Percentiles rank a stretch among this genome's conserved stretches.
Conservation (phyloP, 2,329 filamentous ascomycete species). For the Aaosphaeria pasadenensis region DNA sequence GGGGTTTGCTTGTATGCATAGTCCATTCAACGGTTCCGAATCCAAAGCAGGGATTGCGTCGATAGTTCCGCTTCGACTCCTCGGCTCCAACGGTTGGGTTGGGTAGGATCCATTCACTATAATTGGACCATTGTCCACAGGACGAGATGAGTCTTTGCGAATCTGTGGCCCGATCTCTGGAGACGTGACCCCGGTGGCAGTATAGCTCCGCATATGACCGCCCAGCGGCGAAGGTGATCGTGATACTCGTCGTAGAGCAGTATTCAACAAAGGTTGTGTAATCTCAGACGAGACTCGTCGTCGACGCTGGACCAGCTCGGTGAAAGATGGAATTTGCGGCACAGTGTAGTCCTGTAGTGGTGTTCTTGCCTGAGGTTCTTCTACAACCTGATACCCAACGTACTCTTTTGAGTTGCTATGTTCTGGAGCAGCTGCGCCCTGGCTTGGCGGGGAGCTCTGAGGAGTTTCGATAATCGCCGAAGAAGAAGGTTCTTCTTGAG, state of each 20-base stretch:
- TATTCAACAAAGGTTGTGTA: slow-evolving; percentile 36
- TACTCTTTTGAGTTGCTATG: slow-evolving; percentile 48
- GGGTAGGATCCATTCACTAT: slow-evolving; percentile 41
- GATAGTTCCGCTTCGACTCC: slow-evolving; percentile 20
- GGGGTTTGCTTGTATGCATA: slow-evolving; percentile 24
- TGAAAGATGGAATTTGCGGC: slow-evolving; percentile 35
- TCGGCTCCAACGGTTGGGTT: slow-evolving; percentile 21
- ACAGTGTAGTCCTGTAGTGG: slow-evolving; percentile 36
- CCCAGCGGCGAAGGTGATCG: slow-evolving; percentile 49
- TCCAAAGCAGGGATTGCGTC: slow-evolving; percentile 20
- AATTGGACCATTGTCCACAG: slow-evolving; percentile 30
- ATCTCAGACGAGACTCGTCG: slow-evolving; percentile 44
- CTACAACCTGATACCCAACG: slow-evolving; percentile 48
- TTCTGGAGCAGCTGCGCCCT: slow-evolving; percentile 18
- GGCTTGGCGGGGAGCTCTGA: slow-evolving; percentile 16
- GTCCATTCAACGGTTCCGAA: slow-evolving; percentile 10
- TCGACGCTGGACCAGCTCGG: slow-evolving; percentile 40
- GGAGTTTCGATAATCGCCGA: slow-evolving; percentile 18
- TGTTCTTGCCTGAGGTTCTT: slow-evolving; percentile 36
- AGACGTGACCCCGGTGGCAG: slow-evolving; percentile 22
- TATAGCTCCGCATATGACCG: slow-evolving; percentile 41
- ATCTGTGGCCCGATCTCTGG: slow-evolving; percentile 9
- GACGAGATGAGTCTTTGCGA: slow-evolving; percentile 26
- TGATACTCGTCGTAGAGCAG: slow-evolving; percentile 34
- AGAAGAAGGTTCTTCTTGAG: slow-evolving; percentile 22